Evolutionary conservation across 768 basidiomycete genomes (phyloP).

Genomic region (Phanerodontia chrysosporium): DNA sequence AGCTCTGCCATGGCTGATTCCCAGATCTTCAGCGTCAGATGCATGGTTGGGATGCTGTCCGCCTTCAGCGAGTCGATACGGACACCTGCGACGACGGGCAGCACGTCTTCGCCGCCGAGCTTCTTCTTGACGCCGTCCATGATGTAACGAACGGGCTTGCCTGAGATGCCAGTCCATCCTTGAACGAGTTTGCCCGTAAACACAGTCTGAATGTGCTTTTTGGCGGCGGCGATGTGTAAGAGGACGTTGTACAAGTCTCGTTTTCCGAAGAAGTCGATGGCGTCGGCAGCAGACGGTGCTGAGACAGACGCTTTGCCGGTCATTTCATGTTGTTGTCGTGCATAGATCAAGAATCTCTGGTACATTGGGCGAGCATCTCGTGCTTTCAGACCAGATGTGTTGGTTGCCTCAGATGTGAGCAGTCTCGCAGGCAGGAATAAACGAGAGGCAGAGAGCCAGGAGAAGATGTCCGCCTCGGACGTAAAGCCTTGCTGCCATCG

Average conservation of each 20-base stretch:
- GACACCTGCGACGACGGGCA: background rate
- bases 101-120: constrained; percentile 8
- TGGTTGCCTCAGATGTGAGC: background rate
- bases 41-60: constrained; percentile 1
- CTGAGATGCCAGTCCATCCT: constrained; percentile 21
- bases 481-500: constrained; percentile 50
- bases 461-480: constrained; percentile 49
- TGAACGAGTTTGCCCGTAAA: constrained; percentile 21
- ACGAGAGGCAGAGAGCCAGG: constrained; percentile 53
- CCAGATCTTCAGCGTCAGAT: constrained; percentile 14
- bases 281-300: background rate
- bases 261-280: constrained; percentile 17
- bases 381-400: constrained; percentile 23
- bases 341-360: constrained; percentile 51
- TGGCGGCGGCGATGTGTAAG: constrained; percentile 23
- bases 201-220: constrained; percentile 15
- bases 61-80: background rate
- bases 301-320: constrained; percentile 5
- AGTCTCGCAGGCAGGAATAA: constrained; percentile 37
- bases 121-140: constrained; percentile 21
- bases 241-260: constrained; percentile 22
- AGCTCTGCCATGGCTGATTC: constrained; percentile 16
- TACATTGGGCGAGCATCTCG: constrained; percentile 56
- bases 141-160: constrained; percentile 19
- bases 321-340: constrained; percentile 22